Evolutionary conservation across 495 filamentous ascomycete genomes (phyloP).

Genomic region (Aspergillus leporis): DNA sequence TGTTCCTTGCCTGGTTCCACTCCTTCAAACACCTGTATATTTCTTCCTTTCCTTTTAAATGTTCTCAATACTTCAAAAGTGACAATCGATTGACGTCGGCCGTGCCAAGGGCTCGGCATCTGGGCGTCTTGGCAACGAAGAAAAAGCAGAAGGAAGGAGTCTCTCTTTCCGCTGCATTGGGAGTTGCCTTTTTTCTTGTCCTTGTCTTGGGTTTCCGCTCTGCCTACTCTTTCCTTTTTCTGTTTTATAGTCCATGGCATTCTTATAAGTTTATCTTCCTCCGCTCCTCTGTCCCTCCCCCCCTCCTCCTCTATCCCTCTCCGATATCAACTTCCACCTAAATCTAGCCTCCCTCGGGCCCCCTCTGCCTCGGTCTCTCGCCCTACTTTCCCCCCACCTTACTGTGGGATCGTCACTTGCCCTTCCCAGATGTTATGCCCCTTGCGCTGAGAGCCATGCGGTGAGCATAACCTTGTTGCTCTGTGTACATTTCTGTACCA

Average conservation of each 20-base stretch:
- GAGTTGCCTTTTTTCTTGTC: conserved; percentile 24
- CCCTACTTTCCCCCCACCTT: background rate
- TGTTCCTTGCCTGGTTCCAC: conserved; percentile 13
- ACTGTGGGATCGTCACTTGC: background rate
- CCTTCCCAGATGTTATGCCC: conserved; percentile 20
- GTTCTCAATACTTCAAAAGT: background rate
- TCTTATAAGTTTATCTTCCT: conserved; percentile 35
- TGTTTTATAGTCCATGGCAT: conserved; percentile 19
- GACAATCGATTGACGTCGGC: conserved; percentile 13
- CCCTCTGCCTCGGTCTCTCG: background rate
- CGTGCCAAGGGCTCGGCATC: conserved; percentile 49
- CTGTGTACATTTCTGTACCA: conserved; percentile 42
- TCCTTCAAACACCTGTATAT: background rate
- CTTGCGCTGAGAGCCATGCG: conserved; percentile 38
- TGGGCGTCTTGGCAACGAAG: conserved; percentile 45
- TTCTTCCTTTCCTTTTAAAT: background rate
- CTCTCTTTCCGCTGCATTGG: conserved; percentile 27
- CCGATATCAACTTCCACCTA: conserved; percentile 14
- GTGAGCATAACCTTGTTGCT: conserved; percentile 38
- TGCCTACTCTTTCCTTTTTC: conserved; percentile 15
- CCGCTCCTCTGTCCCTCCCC: conserved; percentile 16
- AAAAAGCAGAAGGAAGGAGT: conserved; percentile 27
- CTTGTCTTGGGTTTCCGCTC: conserved; percentile 38
- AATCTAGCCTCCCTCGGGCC: background rate
- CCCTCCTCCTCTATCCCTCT: conserved; percentile 13